A percentile compares a stretch with the other conserved stretches of the same genome.
Evolutionary conservation across 106 monocot genomes (phyloP).

Genomic region (Allium cepa): DNA sequence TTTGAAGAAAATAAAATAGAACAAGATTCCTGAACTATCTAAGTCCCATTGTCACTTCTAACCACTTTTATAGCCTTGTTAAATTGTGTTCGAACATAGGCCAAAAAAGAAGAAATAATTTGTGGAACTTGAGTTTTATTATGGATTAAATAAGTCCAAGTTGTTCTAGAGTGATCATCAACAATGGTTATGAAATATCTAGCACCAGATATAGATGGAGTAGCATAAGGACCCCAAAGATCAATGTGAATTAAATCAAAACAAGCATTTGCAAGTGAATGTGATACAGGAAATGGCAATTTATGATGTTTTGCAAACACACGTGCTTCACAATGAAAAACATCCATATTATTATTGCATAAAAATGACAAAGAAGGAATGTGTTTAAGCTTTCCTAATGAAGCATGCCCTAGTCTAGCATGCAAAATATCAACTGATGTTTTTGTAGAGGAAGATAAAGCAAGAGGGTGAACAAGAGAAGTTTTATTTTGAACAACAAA

Average conservation of each 20-base stretch:
- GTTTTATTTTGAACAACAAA: too few relatives aligned
- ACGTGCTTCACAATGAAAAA: background rate
- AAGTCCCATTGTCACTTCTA: background rate
- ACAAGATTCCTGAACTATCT: background rate
- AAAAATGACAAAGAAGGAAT: background rate
- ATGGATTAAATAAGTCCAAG: background rate
- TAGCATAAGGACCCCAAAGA: background rate
- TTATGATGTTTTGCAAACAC: background rate
- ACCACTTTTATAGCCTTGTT: background rate
- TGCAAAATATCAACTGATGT: background rate
- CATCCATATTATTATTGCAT: background rate
- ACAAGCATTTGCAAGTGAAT: background rate
- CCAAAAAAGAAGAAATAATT: background rate
- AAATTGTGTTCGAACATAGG: constrained; percentile 3
- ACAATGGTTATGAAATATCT: background rate
- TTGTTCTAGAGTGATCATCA: background rate
- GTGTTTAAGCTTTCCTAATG: background rate
- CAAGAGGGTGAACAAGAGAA: too few relatives aligned
- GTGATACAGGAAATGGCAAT: background rate
- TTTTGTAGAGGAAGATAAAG: too few relatives aligned
- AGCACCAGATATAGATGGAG: constrained; percentile 1
- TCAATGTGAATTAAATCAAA: background rate
- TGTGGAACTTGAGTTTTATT: background rate
- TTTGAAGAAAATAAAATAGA: background rate
- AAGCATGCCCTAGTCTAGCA: background rate